These are phyloP conservation scores for Plectosphaerella plurivora DNA, from an alignment of 2,329 filamentous ascomycete species.

Conservation along the genomic window DNA sequence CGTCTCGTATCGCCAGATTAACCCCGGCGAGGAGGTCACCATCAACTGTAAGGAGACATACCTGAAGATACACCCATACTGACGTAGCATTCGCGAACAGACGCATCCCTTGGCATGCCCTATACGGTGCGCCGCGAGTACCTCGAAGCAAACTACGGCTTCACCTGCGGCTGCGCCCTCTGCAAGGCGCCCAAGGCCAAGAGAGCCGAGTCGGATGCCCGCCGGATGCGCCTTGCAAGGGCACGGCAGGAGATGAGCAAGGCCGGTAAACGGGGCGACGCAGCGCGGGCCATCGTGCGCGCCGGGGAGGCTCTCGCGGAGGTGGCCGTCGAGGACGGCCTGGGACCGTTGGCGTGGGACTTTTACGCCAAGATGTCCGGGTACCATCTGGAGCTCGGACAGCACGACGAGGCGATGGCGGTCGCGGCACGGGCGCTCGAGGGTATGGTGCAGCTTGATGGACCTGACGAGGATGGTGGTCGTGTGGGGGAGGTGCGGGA, in stretches of 20 bases:
- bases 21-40: conserved; percentile 25
- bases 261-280: background rate
- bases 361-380: background rate
- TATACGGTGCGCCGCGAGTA: background rate
- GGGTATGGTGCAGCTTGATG: no score
- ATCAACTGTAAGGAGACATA: conserved; percentile 22
- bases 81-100: background rate
- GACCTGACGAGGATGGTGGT: no score
- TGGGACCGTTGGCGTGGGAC: conserved; percentile 14
- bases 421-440: no score
- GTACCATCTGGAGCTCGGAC: background rate
- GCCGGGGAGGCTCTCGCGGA: background rate
- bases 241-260: background rate
- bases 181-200: background rate
- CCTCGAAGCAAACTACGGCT: background rate
- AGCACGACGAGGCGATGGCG: no score
- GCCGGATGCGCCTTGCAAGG: background rate
- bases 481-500: no score
- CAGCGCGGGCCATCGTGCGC: background rate
- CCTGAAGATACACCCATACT: background rate
- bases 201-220: background rate
- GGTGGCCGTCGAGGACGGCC: background rate
- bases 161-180: background rate
- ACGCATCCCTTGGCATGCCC: conserved; percentile 3
- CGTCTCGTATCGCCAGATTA: conserved; percentile 24